Evolutionary conservation across 108 stramenopile species (phyloP).

Genomic region (Stephanodiscus triporus): DNA sequence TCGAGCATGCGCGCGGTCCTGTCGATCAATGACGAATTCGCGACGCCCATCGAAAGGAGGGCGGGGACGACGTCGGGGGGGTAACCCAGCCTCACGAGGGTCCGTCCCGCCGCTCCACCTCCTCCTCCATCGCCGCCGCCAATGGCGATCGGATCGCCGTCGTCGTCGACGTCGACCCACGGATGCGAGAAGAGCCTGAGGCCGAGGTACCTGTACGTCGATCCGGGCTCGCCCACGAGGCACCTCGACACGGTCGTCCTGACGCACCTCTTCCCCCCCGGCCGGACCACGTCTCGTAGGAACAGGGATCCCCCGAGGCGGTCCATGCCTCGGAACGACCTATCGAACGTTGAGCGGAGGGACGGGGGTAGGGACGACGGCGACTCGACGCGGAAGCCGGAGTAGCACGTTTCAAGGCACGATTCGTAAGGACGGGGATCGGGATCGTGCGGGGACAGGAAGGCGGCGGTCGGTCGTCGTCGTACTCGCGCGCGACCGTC

Average conservation of each 20-base stretch:
- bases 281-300: constrained; percentile 80
- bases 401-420: constrained; percentile 52
- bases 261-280: constrained; percentile 76
- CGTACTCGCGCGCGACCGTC: constrained; percentile 2
- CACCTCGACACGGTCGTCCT: constrained; percentile 81
- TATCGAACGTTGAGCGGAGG: constrained; percentile 43
- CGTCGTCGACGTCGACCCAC: constrained; percentile 61
- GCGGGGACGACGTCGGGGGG: constrained; percentile 22
- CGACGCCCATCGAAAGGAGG: constrained; percentile 50
- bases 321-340: constrained; percentile 55
- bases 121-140: neutral
- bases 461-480: constrained; percentile 1
- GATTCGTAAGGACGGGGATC: constrained; percentile 39
- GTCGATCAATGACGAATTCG: constrained; percentile 51
- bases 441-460: constrained; percentile 48
- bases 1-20: constrained; percentile 31
- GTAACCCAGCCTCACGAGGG: no score
- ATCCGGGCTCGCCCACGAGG: constrained; percentile 83
- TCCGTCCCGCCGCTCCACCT: no score
- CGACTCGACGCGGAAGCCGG: constrained; percentile 52
- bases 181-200: constrained; percentile 91
- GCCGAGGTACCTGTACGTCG: constrained; percentile 94
- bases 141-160: constrained; percentile 23
- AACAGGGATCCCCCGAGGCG: constrained; percentile 58
- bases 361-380: constrained; percentile 31